A percentile compares a stretch with the other conserved stretches of the same genome.
phyloP scores from a whole-genome alignment of 768 basidiomycete species.

The Lentinula aciculospora region DNA sequence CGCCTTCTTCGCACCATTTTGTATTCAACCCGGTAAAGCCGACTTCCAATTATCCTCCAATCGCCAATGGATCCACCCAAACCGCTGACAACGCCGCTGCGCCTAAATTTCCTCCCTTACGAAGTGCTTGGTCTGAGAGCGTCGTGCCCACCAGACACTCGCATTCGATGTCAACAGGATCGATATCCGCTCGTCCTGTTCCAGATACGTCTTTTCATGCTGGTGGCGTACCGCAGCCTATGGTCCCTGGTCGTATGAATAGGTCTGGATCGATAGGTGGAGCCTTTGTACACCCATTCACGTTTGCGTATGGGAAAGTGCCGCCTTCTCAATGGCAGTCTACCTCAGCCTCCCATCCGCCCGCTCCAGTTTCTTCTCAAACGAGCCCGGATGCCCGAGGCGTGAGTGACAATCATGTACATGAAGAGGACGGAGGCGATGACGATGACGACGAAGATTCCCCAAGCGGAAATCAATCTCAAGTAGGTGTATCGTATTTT shows the following conservation, averaged over 20 bases:
- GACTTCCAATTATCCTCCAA: slow-evolving; percentile 11
- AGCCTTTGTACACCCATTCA: slow-evolving; percentile 31
- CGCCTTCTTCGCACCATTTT: slow-evolving; percentile 23
- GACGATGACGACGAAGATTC: slow-evolving; percentile 19
- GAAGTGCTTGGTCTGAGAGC: slow-evolving; percentile 11
- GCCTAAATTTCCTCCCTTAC: slow-evolving; percentile 14
- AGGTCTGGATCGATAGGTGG: slow-evolving; percentile 53
- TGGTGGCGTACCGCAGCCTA: neutral
- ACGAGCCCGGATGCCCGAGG: neutral
- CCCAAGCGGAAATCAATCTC: neutral
- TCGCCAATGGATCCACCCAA: slow-evolving; percentile 15
- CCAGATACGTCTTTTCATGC: neutral
- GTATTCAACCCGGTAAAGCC: slow-evolving; percentile 24
- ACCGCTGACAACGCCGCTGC: slow-evolving; percentile 12
- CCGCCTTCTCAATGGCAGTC: slow-evolving; percentile 5
- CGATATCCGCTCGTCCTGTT: slow-evolving; percentile 6
- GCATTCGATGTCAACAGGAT: slow-evolving; percentile 12
- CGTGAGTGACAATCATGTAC: slow-evolving; percentile 27
- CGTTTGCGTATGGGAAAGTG: slow-evolving; percentile 28
- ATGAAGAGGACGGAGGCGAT: slow-evolving; percentile 45
- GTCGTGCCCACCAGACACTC: slow-evolving; percentile 10
- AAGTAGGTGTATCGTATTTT: neutral
- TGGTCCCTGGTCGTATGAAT: slow-evolving; percentile 46
- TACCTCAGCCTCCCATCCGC: neutral
- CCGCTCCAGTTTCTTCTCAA: slow-evolving; percentile 2